Conservation (phyloP, 176 grass and related monocot species). For the Poa pratensis region DNA sequence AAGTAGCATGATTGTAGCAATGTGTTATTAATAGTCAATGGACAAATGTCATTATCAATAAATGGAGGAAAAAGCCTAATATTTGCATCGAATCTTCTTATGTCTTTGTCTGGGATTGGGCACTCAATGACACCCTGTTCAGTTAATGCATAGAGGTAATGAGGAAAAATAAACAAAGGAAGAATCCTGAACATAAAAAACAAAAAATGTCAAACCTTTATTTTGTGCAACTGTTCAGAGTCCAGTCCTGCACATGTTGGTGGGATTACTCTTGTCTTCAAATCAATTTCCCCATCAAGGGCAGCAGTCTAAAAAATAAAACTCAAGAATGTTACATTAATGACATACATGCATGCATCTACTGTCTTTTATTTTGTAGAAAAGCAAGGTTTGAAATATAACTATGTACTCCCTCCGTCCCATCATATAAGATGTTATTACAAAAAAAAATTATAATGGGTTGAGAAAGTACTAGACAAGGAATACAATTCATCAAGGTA, state of each 20-base stretch:
- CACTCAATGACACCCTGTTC: conserved; percentile 95
- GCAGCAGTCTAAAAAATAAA: conserved; percentile 82
- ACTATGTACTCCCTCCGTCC: not conserved
- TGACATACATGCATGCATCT: conserved; percentile 5
- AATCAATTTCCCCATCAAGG: conserved; percentile 97
- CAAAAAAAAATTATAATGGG: no score
- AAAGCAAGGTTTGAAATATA: not conserved
- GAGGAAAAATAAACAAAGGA: conserved; percentile 39
- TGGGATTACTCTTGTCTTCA: conserved; percentile 87
- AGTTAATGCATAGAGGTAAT: conserved; percentile 46
- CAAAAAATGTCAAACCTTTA: conserved; percentile 63
- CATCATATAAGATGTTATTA: no score
- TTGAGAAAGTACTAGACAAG: not conserved
- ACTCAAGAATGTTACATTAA: conserved; percentile 38
- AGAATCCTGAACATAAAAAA: conserved; percentile 16
- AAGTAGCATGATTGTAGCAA: conserved; percentile 96
- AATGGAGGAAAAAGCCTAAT: conserved; percentile 97
- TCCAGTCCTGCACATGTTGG: conserved; percentile 73
- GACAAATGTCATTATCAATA: conserved; percentile 88
- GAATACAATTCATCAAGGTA: conserved; percentile 20
- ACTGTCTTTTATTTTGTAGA: conserved; percentile 3
- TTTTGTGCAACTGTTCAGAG: conserved; percentile 85
- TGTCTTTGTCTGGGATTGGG: conserved; percentile 88
- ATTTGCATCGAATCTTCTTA: conserved; percentile 98
- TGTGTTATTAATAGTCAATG: conserved; percentile 92